phyloP scores from a whole-genome alignment of 768 basidiomycete species.

The Kwoniella dejecticola region DNA sequence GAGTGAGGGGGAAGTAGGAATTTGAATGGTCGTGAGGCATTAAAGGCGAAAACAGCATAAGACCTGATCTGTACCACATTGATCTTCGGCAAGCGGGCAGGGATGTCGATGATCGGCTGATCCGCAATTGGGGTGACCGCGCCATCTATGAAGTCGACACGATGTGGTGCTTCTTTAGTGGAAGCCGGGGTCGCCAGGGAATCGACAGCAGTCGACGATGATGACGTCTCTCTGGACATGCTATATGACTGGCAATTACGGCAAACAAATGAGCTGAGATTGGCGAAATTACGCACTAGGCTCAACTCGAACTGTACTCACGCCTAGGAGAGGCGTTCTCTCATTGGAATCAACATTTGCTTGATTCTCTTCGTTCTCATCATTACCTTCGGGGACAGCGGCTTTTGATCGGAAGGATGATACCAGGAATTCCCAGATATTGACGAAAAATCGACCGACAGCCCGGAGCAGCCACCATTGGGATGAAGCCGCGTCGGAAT shows the following conservation, averaged over 20 bases:
- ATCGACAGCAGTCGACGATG: conserved; percentile 24
- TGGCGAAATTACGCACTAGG: no score
- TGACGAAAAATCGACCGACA: conserved; percentile 24
- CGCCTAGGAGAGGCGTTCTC: conserved; percentile 24
- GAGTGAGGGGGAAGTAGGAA: conserved; percentile 18
- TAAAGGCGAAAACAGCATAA: conserved; percentile 20
- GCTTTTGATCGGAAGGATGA: conserved; percentile 13
- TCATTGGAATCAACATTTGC: conserved; percentile 12
- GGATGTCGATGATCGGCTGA: background rate
- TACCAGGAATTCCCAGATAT: conserved; percentile 21
- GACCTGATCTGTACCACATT: conserved; percentile 14
- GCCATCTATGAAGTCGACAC: background rate
- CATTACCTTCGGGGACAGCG: background rate
- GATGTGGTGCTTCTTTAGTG: background rate
- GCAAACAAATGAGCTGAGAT: background rate
- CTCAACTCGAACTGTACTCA: no score
- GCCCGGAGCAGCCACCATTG: conserved; percentile 20
- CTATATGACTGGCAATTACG: conserved; percentile 2
- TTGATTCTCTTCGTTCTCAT: conserved; percentile 1
- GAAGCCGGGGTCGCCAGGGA: conserved; percentile 14
- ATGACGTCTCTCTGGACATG: conserved; percentile 25
- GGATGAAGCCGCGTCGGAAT: no score
- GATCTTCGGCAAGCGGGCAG: background rate
- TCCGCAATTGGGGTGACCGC: background rate
- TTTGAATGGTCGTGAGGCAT: conserved; percentile 17